phyloP scores from a whole-genome alignment of 768 basidiomycete species.

The Pisolithus marmoratus region DNA sequence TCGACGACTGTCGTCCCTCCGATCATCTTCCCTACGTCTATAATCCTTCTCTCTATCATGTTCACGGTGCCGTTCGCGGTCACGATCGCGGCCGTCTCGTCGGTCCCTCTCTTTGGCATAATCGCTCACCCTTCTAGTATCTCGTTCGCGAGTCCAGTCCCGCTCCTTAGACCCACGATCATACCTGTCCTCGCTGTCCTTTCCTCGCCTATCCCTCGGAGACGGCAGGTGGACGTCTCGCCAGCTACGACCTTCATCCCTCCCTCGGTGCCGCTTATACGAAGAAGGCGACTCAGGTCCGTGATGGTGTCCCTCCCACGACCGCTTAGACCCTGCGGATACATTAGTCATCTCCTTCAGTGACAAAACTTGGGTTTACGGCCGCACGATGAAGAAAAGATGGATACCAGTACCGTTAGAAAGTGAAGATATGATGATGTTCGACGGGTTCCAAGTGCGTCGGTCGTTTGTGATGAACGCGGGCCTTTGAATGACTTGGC shows the following conservation, averaged over 20 bases:
- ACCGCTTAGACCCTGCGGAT: conserved; percentile 78
- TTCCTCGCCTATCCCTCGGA: conserved; percentile 23
- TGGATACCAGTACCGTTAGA: background rate
- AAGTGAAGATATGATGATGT: background rate
- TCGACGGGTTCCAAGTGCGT: too few species aligned
- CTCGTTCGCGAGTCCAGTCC: conserved; percentile 32
- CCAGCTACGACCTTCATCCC: conserved; percentile 60
- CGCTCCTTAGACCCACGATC: conserved; percentile 32
- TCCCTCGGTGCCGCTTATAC: conserved; percentile 50
- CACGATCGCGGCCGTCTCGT: conserved; percentile 20
- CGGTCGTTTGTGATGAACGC: too few species aligned
- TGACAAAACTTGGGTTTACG: conserved; percentile 52
- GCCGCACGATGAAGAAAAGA: conserved; percentile 63
- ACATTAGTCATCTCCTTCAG: conserved; percentile 65
- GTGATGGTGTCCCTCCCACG: conserved; percentile 54
- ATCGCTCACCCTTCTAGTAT: conserved; percentile 29
- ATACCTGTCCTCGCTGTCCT: conserved; percentile 33
- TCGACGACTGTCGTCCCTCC: conserved; percentile 24
- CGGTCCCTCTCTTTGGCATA: conserved; percentile 24
- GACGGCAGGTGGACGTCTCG: conserved; percentile 58
- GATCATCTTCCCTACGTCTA: conserved; percentile 26
- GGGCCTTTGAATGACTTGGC: too few species aligned
- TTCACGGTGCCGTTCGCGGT: conserved; percentile 24
- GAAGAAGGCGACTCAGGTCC: conserved; percentile 27
- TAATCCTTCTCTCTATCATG: conserved; percentile 11